Conservation (phyloP, 805 yeast species). For the Dipodascus geniculatus region DNA sequence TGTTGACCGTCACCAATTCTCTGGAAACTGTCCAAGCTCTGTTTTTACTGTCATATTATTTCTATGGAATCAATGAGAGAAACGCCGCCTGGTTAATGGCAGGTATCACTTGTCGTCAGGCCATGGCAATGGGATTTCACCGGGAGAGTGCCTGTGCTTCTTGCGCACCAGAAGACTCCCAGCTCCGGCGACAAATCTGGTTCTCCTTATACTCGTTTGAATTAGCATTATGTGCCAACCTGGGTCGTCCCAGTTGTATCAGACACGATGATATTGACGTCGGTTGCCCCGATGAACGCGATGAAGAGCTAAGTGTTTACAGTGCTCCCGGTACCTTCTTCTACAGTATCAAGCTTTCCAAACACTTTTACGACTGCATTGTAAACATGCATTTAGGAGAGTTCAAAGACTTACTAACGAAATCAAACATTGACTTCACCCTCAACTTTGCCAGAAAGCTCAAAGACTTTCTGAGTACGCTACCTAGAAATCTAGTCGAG, state of each 20-base stretch:
- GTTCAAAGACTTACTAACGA: background rate
- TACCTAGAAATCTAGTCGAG: background rate
- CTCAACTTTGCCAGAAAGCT: background rate
- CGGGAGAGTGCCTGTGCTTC: background rate
- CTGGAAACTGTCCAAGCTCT: constrained; percentile 7
- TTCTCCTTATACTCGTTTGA: constrained; percentile 7
- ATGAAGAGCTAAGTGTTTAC: background rate
- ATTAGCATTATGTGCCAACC: constrained; percentile 5
- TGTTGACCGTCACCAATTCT: background rate
- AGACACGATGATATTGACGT: constrained; percentile 1
- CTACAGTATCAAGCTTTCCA: background rate
- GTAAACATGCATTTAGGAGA: background rate
- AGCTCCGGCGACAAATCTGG: constrained; percentile 5
- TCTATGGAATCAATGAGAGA: constrained; percentile 4
- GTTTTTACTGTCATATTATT: constrained; percentile 3
- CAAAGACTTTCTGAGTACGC: background rate
- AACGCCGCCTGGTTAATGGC: constrained; percentile 5
- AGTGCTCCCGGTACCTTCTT: background rate
- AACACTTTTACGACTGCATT: background rate
- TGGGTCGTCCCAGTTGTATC: constrained; percentile 6
- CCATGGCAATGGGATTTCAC: constrained; percentile 7
- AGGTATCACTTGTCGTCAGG: constrained; percentile 5
- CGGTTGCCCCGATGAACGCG: background rate
- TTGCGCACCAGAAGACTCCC: constrained; percentile 2
- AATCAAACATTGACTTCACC: background rate